Base-by-base conservation (phyloP, 768 basidiomycete genomes). In the Leccinum rimulosum region DNA sequence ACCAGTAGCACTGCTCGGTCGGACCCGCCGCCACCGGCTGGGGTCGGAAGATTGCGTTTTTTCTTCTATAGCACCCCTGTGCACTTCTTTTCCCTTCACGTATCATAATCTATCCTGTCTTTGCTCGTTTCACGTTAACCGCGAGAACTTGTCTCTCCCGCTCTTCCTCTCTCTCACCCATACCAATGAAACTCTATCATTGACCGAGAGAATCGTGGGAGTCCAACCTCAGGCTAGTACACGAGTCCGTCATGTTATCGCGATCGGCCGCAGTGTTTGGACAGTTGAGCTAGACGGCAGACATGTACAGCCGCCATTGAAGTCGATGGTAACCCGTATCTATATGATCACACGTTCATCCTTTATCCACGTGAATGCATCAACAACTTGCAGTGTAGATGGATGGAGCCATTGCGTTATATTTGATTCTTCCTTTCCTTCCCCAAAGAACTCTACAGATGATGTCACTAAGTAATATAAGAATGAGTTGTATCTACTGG, bases 391-490 rank as follows among this genome's bases (percentile, higher is more conserved):
- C 15, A 25, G 14, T 14, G 9, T 27, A 17, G 12, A n/a, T 3
- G 7, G 12, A 15, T 31, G 19, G 38, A 43, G 28, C 57, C 40
- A 31, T 22, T 52, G 40, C 12, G 33, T 55, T 59, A 54, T 68
- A 59, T 68, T 64, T 25, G 8, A 50, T 67, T 56, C 64, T 62
- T 63, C 51, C 50, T 27, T 45, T 36, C 45, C 40, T 43, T 56
- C 50, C 58, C n/a, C 19, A 22, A 45, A 12, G 19, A 60, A 63
- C 59, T 68, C 64, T 68, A 68, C 64, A 64, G 49, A 66, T 66
- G 58, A 61, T 61, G 62, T 52, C 54, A 61, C 65, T 69, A 64
- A 47, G 66, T 67, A 57, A 38, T 57, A 50, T 67, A 55, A 33
- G 55, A 51, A 49, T 67, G 64, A 55, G 27, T 3, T 48, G 56